These are phyloP conservation scores for Mycena pura DNA, from an alignment of 768 basidiomycete species.

Conservation along the genomic window DNA sequence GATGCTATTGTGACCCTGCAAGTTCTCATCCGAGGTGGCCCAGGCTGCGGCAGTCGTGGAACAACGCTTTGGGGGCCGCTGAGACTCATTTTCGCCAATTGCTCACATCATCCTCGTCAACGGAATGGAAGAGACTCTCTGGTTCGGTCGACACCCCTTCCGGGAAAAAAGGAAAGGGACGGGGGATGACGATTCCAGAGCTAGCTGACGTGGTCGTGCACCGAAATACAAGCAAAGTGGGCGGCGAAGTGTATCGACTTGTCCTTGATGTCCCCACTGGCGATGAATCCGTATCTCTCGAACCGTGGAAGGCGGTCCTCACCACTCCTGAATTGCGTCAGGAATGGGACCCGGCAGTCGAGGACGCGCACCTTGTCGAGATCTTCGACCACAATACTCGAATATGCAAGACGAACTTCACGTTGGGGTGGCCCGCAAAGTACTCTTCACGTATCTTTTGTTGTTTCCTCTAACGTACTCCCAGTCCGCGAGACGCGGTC, in stretches of 20 bases:
- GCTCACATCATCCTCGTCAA: conserved; percentile 69
- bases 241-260: conserved; percentile 82
- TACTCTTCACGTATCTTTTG: conserved; percentile 37
- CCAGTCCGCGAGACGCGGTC: conserved; percentile 90
- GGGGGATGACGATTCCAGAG: conserved; percentile 59
- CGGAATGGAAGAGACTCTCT: conserved; percentile 84
- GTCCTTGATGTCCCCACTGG: conserved; percentile 76
- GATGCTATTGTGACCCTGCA: neutral
- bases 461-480: conserved; percentile 19
- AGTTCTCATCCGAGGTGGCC: neutral
- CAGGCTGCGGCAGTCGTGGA: conserved; percentile 87
- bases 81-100: conserved; percentile 81
- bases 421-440: conserved; percentile 97
- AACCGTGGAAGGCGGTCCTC: conserved; percentile 82
- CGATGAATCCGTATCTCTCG: conserved; percentile 71
- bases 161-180: conserved; percentile 68
- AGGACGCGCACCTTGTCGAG: conserved; percentile 82
- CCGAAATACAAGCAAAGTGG: conserved; percentile 68
- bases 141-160: conserved; percentile 45
- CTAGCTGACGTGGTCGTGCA: conserved; percentile 80
- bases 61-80: conserved; percentile 73
- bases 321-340: conserved; percentile 86
- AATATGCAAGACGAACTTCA: conserved; percentile 89
- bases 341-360: conserved; percentile 95
- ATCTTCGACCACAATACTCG: conserved; percentile 86